Conservation (phyloP, 257 asterid species). For the Mitragyna speciosa region DNA sequence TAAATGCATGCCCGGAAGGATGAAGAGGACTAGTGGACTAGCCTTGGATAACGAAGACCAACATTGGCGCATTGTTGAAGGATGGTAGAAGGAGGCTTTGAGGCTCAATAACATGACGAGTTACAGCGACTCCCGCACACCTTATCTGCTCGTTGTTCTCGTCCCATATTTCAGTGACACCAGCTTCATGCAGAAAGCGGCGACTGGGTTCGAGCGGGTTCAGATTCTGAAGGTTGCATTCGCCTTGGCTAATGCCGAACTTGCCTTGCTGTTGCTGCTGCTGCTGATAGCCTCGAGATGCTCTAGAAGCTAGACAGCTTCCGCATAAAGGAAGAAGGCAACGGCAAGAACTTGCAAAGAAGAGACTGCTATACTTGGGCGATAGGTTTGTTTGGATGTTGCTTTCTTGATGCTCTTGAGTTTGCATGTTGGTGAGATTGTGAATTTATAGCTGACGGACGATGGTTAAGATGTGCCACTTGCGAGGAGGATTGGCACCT, state of each 20-base stretch:
- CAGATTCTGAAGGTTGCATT: constrained; percentile 19
- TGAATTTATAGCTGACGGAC: constrained; percentile 8
- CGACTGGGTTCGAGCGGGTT: constrained; percentile 18
- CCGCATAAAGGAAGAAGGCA: constrained; percentile 9
- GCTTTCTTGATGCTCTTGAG: not conserved
- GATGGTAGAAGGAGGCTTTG: constrained; percentile 23
- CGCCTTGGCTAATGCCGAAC: not conserved
- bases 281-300: not conserved
- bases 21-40: not conserved
- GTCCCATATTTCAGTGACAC: constrained; percentile 25
- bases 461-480: not conserved
- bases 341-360: not conserved
- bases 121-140: constrained; percentile 26
- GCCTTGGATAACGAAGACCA: constrained; percentile 20
- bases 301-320: constrained; percentile 6
- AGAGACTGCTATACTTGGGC: not conserved
- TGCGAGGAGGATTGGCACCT: constrained; percentile 1
- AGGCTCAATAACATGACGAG: constrained; percentile 14
- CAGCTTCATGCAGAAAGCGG: constrained; percentile 18
- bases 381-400: not conserved
- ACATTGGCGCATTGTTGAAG: constrained; percentile 16
- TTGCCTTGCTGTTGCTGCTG: not conserved
- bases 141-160: constrained; percentile 9
- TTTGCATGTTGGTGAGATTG: not conserved
- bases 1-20: not conserved